These are phyloP conservation scores for Persicaria maculosa DNA, from an alignment of 148 eudicot genomes.

Conservation along the genomic window DNA sequence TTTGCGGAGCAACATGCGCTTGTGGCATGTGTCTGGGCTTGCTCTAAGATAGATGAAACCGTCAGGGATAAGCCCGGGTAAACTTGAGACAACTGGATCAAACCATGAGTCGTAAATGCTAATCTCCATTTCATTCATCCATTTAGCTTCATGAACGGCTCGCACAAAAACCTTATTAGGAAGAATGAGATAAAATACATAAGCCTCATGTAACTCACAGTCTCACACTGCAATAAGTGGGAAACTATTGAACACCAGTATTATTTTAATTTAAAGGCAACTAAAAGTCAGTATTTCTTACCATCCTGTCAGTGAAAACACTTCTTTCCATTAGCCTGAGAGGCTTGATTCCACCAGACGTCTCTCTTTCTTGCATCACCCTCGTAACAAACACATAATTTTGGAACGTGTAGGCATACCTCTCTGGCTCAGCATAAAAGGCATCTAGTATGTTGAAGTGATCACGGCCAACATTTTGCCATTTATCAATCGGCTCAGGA, in stretches of 20 bases:
- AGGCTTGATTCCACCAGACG: constrained; percentile 80
- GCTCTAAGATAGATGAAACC: constrained; percentile 97
- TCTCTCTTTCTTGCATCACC: constrained; percentile 91
- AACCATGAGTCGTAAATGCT: constrained; percentile 98
- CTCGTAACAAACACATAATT: constrained; percentile 95
- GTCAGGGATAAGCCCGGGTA: constrained; percentile 95
- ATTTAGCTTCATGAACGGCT: constrained; percentile 98
- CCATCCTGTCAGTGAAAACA: constrained; percentile 97
- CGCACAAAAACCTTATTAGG: constrained; percentile 81
- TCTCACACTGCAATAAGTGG: not conserved
- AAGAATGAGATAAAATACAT: constrained; percentile 17
- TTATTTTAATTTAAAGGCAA: not conserved
- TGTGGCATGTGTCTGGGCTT: constrained; percentile 95
- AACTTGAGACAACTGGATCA: constrained; percentile 86
- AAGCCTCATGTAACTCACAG: constrained; percentile 7
- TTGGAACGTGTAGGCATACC: constrained; percentile 96
- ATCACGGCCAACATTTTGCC: constrained; percentile 92
- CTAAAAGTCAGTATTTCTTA: constrained; percentile 20
- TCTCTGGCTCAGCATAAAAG: constrained; percentile 82
- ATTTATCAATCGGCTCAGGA: constrained; percentile 90
- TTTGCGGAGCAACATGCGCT: constrained; percentile 88
- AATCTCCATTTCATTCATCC: constrained; percentile 99
- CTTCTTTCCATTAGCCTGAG: constrained; percentile 98
- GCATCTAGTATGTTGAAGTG: constrained; percentile 91
- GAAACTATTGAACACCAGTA: not conserved